Conservation (phyloP, 805 yeast species). For the Yarrowia porcina region DNA sequence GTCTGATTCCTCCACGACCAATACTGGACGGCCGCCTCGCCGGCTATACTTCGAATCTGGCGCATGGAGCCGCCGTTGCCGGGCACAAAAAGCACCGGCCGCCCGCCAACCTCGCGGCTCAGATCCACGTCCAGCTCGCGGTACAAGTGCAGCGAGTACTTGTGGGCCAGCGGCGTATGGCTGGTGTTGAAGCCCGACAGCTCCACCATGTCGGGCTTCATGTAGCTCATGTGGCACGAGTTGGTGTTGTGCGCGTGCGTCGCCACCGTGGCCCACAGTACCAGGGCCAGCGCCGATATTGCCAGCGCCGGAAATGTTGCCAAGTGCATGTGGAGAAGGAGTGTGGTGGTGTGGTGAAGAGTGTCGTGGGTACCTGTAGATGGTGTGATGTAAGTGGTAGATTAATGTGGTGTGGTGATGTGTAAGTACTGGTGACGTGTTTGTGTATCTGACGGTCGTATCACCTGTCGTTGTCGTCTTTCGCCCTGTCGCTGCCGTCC, state of each 20-base stretch:
- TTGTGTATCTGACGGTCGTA: not conserved
- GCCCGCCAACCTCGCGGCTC: slow-evolving; percentile 54
- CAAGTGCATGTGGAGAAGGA: not conserved
- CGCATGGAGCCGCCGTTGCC: slow-evolving; percentile 91
- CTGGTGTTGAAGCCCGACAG: slow-evolving; percentile 60
- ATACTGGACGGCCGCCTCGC: slow-evolving; percentile 20
- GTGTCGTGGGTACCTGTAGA: not conserved
- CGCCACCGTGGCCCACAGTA: slow-evolving; percentile 14
- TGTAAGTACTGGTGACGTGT: too few relatives aligned
- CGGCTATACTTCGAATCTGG: slow-evolving; percentile 80
- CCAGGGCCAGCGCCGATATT: not conserved
- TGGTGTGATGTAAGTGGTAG: too few relatives aligned
- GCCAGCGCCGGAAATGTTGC: not conserved
- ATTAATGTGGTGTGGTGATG: not conserved
- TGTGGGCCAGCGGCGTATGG: slow-evolving; percentile 67
- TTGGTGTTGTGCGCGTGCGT: slow-evolving; percentile 1
- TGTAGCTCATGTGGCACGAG: slow-evolving; percentile 19
- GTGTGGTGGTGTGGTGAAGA: not conserved
- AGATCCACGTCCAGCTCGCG: slow-evolving; percentile 63
- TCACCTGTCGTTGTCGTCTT: not conserved
- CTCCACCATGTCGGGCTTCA: slow-evolving; percentile 14
- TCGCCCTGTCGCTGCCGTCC: too few relatives aligned
- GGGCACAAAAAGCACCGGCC: slow-evolving; percentile 84
- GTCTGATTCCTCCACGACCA: not conserved
- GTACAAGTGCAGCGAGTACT: slow-evolving; percentile 76